These are phyloP conservation scores for Boletus holoroseus DNA, from an alignment of 1,284 basidiomycete genomes.

Conservation along the genomic window DNA sequence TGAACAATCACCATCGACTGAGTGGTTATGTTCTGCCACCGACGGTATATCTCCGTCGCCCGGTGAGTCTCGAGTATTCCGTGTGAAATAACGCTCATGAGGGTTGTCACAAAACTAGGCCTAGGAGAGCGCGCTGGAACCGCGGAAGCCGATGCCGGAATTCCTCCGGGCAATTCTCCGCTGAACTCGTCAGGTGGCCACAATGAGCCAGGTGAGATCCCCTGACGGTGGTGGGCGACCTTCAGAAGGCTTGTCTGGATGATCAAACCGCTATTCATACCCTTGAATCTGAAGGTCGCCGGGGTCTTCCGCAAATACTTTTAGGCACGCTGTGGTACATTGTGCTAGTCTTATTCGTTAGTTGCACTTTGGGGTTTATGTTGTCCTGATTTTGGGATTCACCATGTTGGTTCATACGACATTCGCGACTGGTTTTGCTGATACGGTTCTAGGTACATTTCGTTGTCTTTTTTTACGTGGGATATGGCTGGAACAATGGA, in stretches of 20 bases:
- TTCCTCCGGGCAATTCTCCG: constrained; percentile 5
- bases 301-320: constrained; percentile 44
- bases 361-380: constrained; percentile 26
- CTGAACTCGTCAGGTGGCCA: constrained; percentile 14
- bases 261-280: constrained; percentile 40
- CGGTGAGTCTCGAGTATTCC: constrained; percentile 15
- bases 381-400: constrained; percentile 20
- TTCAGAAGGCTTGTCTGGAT: constrained; percentile 46
- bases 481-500: constrained; percentile 12
- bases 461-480: constrained; percentile 21
- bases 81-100: constrained; percentile 9
- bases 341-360: constrained; percentile 15
- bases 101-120: constrained; percentile 13
- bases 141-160: not conserved
- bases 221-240: constrained; percentile 57
- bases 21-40: constrained; percentile 1
- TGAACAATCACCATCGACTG: constrained; percentile 2
- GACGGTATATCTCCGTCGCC: constrained; percentile 4
- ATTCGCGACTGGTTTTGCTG: constrained; percentile 13
- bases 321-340: constrained; percentile 24
- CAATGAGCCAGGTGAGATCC: constrained; percentile 16
- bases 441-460: not conserved
- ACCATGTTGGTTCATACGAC: constrained; percentile 11
- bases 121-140: constrained; percentile 1
- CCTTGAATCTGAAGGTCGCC: constrained; percentile 57